Percentiles rank a stretch among this genome's conserved stretches.
Evolutionary conservation across 768 basidiomycete genomes (phyloP).

Genomic region (Xanthoconium purpureum): DNA sequence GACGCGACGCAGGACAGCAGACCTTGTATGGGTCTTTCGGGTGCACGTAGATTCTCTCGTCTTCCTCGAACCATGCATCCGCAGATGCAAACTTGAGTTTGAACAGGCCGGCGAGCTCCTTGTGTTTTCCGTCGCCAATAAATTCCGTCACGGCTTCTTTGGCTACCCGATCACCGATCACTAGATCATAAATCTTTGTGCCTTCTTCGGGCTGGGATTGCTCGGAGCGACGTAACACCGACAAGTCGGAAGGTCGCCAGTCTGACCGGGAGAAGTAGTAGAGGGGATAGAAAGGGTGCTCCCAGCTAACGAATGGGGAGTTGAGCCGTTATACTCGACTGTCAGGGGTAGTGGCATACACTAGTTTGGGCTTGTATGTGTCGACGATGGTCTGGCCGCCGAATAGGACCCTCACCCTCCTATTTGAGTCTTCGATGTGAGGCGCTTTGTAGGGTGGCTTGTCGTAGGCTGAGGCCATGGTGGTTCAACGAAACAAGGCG

Average conservation of each 20-base stretch:
- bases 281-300: slow-evolving; percentile 47
- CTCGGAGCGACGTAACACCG: slow-evolving; percentile 29
- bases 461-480: slow-evolving; percentile 16
- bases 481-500: not conserved
- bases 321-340: not conserved
- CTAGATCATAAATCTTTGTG: slow-evolving; percentile 43
- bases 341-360: slow-evolving; percentile 41
- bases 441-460: slow-evolving; percentile 39
- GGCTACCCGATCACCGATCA: slow-evolving; percentile 39
- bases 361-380: slow-evolving; percentile 53
- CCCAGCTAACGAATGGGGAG: slow-evolving; percentile 45
- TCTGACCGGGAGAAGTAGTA: slow-evolving; percentile 54
- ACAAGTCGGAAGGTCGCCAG: slow-evolving; percentile 34
- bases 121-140: slow-evolving; percentile 26
- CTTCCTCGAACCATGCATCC: slow-evolving; percentile 70
- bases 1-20: not conserved
- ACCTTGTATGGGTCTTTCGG: slow-evolving; percentile 73
- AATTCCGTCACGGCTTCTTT: slow-evolving; percentile 39
- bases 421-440: slow-evolving; percentile 46
- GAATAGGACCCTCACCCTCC: slow-evolving; percentile 54
- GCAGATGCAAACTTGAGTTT: slow-evolving; percentile 48
- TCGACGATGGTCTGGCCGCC: slow-evolving; percentile 52
- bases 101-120: slow-evolving; percentile 44
- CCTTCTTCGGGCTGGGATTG: slow-evolving; percentile 30
- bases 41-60: slow-evolving; percentile 57